phyloP scores from a whole-genome alignment of 306 rosid species.

The Vigna unguiculata region DNA sequence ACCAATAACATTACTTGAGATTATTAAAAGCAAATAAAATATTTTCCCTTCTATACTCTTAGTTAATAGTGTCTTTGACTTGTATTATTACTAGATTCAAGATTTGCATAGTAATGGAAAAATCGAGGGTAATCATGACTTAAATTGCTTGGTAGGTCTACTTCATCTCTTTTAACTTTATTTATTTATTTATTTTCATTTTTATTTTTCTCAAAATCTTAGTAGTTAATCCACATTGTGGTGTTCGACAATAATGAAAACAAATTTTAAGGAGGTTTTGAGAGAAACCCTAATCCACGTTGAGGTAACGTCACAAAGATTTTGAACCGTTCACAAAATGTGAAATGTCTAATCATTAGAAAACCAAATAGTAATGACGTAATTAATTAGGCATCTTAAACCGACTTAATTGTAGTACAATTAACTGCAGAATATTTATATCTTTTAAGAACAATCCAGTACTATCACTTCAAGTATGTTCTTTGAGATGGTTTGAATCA shows the following conservation, averaged over 20 bases:
- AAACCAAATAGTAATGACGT: neutral
- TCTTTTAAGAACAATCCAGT: neutral
- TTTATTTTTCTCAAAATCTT: neutral
- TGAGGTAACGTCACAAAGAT: constrained; percentile 36
- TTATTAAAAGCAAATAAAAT: neutral
- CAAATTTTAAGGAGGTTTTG: constrained; percentile 23
- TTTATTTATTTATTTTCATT: neutral
- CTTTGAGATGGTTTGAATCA: constrained; percentile 20
- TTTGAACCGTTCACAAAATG: constrained; percentile 20
- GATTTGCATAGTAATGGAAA: constrained; percentile 7
- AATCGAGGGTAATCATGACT: constrained; percentile 26
- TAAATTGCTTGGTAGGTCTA: constrained; percentile 28
- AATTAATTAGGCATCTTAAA: constrained; percentile 14
- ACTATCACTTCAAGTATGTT: constrained; percentile 19
- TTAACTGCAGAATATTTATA: neutral
- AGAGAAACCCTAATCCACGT: neutral
- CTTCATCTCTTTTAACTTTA: neutral
- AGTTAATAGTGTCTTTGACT: constrained; percentile 36
- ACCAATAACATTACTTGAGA: constrained; percentile 42
- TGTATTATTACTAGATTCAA: constrained; percentile 21
- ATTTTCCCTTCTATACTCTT: neutral
- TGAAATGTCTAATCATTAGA: constrained; percentile 19
- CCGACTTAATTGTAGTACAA: constrained; percentile 27
- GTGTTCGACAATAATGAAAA: neutral
- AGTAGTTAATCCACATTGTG: neutral